A percentile compares a stretch with the other conserved stretches of the same genome.
Evolutionary conservation across 495 filamentous ascomycete species (phyloP).

Genomic region (Aspergillus wentii): DNA sequence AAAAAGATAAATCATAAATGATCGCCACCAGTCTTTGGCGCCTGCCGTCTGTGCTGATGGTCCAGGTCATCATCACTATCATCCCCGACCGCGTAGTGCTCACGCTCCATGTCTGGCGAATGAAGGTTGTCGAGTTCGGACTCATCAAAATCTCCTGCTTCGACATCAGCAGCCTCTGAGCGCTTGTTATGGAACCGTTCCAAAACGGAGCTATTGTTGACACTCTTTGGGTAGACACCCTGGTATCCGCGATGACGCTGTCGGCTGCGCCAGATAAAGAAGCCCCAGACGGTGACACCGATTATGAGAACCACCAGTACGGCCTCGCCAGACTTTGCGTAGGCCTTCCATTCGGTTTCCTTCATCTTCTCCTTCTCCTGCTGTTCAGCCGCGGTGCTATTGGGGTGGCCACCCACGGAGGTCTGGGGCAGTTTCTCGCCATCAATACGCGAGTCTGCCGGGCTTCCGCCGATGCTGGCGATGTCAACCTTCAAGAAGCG

Average conservation of each 20-base stretch:
- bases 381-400: constrained; percentile 67
- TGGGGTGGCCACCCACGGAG: constrained; percentile 83
- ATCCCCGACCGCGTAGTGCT: constrained; percentile 40
- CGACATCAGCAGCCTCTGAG: constrained; percentile 53
- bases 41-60: constrained; percentile 7
- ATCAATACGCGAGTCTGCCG: constrained; percentile 81
- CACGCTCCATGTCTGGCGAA: constrained; percentile 30
- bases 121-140: constrained; percentile 75
- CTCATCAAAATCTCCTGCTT: constrained; percentile 88
- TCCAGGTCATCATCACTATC: constrained; percentile 32
- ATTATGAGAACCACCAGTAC: constrained; percentile 82
- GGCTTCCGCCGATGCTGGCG: constrained; percentile 77
- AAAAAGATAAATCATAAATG: constrained; percentile 9
- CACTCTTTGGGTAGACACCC: constrained; percentile 31
- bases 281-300: constrained; percentile 73
- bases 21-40: constrained; percentile 2
- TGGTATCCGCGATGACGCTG: constrained; percentile 46
- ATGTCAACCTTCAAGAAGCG: constrained; percentile 95
- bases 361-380: constrained; percentile 72
- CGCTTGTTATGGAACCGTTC: constrained; percentile 46
- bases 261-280: constrained; percentile 78
- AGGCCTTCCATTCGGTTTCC: constrained; percentile 86
- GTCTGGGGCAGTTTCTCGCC: constrained; percentile 81
- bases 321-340: constrained; percentile 85
- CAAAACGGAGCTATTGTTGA: constrained; percentile 27